Conservation (phyloP, 75 land plant species). For the Selaginella moellendorffii region DNA sequence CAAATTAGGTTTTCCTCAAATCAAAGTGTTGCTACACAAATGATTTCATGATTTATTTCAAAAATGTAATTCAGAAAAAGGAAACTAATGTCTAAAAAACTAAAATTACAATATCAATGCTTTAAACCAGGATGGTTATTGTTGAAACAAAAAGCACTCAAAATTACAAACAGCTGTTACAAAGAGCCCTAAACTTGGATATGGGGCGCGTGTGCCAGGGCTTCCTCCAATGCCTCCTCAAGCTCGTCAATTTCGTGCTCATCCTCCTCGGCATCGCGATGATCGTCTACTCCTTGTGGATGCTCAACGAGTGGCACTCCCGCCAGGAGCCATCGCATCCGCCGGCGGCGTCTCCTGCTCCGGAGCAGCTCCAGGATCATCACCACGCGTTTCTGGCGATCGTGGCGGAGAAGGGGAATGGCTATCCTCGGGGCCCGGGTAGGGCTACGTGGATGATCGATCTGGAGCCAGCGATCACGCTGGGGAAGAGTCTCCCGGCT, state of each 20-base stretch:
- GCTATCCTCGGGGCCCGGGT: neutral
- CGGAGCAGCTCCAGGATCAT: too few relatives aligned
- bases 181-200: too few relatives aligned
- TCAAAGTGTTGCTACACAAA: too few relatives aligned
- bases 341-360: constrained; percentile 8
- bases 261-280: constrained; percentile 64
- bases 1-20: too few relatives aligned
- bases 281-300: constrained; percentile 45
- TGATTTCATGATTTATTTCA: too few relatives aligned
- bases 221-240: constrained; percentile 67
- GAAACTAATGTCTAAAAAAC: too few relatives aligned
- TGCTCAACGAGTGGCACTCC: constrained; percentile 35
- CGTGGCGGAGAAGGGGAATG: too few relatives aligned
- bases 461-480: neutral
- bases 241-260: constrained; percentile 68
- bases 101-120: too few relatives aligned
- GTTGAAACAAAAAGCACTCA: too few relatives aligned
- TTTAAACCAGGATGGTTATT: too few relatives aligned
- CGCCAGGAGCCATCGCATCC: neutral
- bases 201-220: constrained; percentile 40
- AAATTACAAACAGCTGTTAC: too few relatives aligned
- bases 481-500: neutral
- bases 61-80: too few relatives aligned
- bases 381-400: neutral
- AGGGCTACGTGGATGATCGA: neutral